A percentile compares a stretch with the other conserved stretches of the same genome.
Evolutionary conservation across 2,329 filamentous ascomycete genomes (phyloP).

Genomic region (Penicillium sp.): DNA sequence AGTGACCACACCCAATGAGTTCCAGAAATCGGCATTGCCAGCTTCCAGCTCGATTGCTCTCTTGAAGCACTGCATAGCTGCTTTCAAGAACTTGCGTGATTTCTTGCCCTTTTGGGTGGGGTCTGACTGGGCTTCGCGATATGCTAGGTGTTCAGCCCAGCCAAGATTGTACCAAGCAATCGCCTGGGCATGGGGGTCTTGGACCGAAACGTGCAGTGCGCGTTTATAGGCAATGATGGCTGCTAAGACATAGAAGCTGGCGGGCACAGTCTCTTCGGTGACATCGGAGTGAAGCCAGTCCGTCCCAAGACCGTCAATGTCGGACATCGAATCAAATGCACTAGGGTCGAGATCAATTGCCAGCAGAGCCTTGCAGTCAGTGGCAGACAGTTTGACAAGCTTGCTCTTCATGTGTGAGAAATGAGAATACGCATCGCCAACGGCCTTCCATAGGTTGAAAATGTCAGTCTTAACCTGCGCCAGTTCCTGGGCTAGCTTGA

Average conservation of each 20-base stretch:
- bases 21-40: slow-evolving; percentile 96
- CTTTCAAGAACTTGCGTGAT: slow-evolving; percentile 68
- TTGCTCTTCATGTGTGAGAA: slow-evolving; percentile 78
- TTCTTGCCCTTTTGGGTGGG: slow-evolving; percentile 50
- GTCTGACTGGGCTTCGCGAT: slow-evolving; percentile 61
- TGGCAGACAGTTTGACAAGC: slow-evolving; percentile 62
- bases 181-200: slow-evolving; percentile 83
- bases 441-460: slow-evolving; percentile 94
- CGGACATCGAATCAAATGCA: slow-evolving; percentile 64
- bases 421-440: slow-evolving; percentile 84
- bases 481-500: slow-evolving; percentile 67
- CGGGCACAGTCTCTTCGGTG: slow-evolving; percentile 40
- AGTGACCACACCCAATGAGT: slow-evolving; percentile 87
- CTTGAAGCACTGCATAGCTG: slow-evolving; percentile 89
- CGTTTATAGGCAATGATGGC: slow-evolving; percentile 85
- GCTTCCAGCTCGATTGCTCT: slow-evolving; percentile 92
- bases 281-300: slow-evolving; percentile 39
- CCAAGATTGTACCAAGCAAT: slow-evolving; percentile 98
- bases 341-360: slow-evolving; percentile 50
- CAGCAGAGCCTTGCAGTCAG: slow-evolving; percentile 61
- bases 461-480: slow-evolving; percentile 64
- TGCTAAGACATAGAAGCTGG: slow-evolving; percentile 63
- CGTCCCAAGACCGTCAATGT: slow-evolving; percentile 67
- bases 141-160: slow-evolving; percentile 86
- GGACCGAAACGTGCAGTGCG: slow-evolving; percentile 70